phyloP scores from a whole-genome alignment of 441 rosid genomes.

The Eutrema salsugineum region DNA sequence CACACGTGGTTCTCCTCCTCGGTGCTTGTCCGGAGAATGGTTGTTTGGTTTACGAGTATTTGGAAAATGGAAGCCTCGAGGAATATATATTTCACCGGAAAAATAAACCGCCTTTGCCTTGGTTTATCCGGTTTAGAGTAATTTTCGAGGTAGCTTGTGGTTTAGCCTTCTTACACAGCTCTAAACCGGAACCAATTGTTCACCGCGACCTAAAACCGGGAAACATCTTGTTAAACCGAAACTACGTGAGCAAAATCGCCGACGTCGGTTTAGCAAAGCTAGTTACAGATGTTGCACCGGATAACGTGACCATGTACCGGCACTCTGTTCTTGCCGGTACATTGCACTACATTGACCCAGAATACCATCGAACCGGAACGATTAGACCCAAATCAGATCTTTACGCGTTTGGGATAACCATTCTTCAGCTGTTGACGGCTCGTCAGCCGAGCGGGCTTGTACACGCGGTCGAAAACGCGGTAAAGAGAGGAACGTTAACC shows the following conservation, averaged over 20 bases:
- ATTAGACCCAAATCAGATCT: slow-evolving; percentile 85
- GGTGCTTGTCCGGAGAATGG: slow-evolving; percentile 93
- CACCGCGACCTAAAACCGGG: slow-evolving; percentile 91
- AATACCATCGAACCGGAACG: slow-evolving; percentile 85
- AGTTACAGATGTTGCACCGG: slow-evolving; percentile 69
- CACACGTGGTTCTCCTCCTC: slow-evolving; percentile 74
- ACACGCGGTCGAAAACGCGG: slow-evolving; percentile 51
- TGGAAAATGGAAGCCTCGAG: slow-evolving; percentile 88
- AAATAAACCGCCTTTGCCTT: slow-evolving; percentile 73
- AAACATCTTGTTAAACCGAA: slow-evolving; percentile 69
- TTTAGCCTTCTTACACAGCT: slow-evolving; percentile 84
- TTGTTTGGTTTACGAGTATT: slow-evolving; percentile 82
- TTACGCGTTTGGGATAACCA: slow-evolving; percentile 65
- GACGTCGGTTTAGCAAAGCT: slow-evolving; percentile 86
- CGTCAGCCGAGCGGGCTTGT: slow-evolving; percentile 57
- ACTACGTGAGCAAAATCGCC: slow-evolving; percentile 78
- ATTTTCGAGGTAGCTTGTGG: slow-evolving; percentile 82
- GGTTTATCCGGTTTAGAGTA: slow-evolving; percentile 73
- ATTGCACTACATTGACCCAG: slow-evolving; percentile 80
- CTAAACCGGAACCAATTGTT: slow-evolving; percentile 88
- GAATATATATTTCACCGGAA: slow-evolving; percentile 51
- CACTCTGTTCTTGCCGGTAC: slow-evolving; percentile 77
- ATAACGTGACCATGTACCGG: slow-evolving; percentile 58
- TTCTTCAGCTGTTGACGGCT: slow-evolving; percentile 66
- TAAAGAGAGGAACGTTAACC: slow-evolving; percentile 44